These are phyloP conservation scores for Pyrenophora graminea DNA, from an alignment of 2,329 filamentous ascomycete genomes.

Conservation along the genomic window DNA sequence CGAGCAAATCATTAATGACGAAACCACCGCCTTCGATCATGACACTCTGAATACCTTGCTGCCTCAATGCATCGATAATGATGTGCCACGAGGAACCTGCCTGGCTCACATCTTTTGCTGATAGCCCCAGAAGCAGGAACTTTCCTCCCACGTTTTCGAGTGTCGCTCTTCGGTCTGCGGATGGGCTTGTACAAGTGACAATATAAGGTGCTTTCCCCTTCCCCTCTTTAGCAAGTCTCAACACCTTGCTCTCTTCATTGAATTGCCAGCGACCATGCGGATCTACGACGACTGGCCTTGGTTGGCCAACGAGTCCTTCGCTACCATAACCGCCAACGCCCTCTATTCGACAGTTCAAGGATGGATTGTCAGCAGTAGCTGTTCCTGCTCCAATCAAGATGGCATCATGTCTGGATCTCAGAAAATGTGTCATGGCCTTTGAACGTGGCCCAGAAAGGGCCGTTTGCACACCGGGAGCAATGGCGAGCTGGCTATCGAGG, in stretches of 20 bases:
- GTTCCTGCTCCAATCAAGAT: constrained; percentile 87
- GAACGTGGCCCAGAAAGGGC: constrained; percentile 79
- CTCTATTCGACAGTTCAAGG: constrained; percentile 77
- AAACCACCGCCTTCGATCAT: constrained; percentile 90
- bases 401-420: constrained; percentile 79
- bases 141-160: constrained; percentile 36
- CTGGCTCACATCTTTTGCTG: background rate
- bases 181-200: constrained; percentile 46
- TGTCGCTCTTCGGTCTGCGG: constrained; percentile 34
- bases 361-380: constrained; percentile 81
- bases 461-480: constrained; percentile 79
- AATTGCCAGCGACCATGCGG: constrained; percentile 75
- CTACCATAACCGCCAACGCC: constrained; percentile 62
- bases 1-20: constrained; percentile 81
- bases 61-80: constrained; percentile 4
- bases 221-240: constrained; percentile 66
- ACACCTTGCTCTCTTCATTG: constrained; percentile 63
- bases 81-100: constrained; percentile 5
- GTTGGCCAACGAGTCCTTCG: constrained; percentile 63
- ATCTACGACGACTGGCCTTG: constrained; percentile 81
- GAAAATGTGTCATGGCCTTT: constrained; percentile 91
- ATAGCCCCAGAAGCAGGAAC: constrained; percentile 12
- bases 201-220: constrained; percentile 76
- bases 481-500: constrained; percentile 78
- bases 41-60: constrained; percentile 67